Evolutionary conservation across 2,329 filamentous ascomycete species (phyloP).

Genomic region (Ambrosiella xylebori): DNA sequence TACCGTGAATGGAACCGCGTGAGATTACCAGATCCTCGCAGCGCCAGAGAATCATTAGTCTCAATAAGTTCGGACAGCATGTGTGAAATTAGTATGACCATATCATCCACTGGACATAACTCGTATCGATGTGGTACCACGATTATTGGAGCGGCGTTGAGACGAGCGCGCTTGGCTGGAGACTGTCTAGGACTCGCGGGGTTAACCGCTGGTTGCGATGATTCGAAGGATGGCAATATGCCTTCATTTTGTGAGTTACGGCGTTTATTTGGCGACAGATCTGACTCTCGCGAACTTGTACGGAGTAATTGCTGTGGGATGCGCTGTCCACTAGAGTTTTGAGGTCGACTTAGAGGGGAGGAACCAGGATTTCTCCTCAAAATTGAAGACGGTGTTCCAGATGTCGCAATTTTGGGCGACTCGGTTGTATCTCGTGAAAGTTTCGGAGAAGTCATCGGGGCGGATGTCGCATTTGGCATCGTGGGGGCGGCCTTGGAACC

Average conservation of each 20-base stretch:
- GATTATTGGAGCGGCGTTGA: constrained; percentile 35
- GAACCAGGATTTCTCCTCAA: background rate
- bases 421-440: background rate
- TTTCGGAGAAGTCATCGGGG: no score
- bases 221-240: constrained; percentile 16
- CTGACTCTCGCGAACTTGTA: background rate
- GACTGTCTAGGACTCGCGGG: background rate
- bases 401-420: background rate
- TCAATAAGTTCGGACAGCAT: constrained; percentile 93
- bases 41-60: constrained; percentile 75
- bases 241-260: constrained; percentile 7
- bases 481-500: no score
- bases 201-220: constrained; percentile 14
- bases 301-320: background rate
- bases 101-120: constrained; percentile 62
- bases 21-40: constrained; percentile 54
- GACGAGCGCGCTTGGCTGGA: constrained; percentile 32
- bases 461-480: no score
- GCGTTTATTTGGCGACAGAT: constrained; percentile 11
- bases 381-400: background rate
- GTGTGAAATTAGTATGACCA: constrained; percentile 78
- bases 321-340: background rate
- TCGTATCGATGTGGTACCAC: constrained; percentile 61
- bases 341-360: background rate
- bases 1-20: constrained; percentile 92